Evolutionary conservation across 2,329 filamentous ascomycete species (phyloP).

Genomic region (Colletotrichum abscissum): DNA sequence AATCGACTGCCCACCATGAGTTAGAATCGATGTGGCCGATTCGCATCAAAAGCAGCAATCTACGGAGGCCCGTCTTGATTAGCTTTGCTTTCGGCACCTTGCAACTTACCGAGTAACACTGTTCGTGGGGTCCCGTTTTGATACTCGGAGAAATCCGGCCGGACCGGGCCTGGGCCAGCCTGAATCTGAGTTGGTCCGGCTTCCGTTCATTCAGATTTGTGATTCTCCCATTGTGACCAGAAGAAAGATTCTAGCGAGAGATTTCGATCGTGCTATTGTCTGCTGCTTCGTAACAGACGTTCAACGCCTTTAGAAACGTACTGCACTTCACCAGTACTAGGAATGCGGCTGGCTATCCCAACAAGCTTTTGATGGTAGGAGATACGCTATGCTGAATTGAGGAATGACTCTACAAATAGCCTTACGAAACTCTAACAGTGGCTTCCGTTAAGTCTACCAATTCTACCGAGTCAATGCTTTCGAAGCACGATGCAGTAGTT

Average conservation of each 20-base stretch:
- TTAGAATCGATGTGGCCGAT: not conserved
- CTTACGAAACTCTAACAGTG: not conserved
- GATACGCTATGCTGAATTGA: not conserved
- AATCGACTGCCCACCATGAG: not conserved
- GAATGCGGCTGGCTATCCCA: not conserved
- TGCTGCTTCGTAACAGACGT: not conserved
- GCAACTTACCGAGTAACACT: not conserved
- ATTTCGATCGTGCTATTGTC: too few relatives aligned
- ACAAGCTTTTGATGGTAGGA: not conserved
- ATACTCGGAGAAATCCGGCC: not conserved
- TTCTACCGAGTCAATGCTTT: not conserved
- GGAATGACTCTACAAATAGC: not conserved
- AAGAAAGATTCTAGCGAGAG: too few relatives aligned
- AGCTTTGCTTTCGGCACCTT: not conserved
- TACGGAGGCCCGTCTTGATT: not conserved
- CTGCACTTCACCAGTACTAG: not conserved
- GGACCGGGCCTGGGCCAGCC: not conserved
- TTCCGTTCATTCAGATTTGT: too few relatives aligned
- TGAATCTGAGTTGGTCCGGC: not conserved
- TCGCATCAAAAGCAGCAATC: not conserved
- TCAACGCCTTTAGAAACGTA: not conserved
- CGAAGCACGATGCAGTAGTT: not conserved
- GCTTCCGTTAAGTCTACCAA: not conserved
- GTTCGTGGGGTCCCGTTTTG: not conserved
- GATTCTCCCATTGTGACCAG: too few relatives aligned